A percentile compares a stretch with the other conserved stretches of the same genome.
Conservation (phyloP, 768 basidiomycete species). For the Boletellus emodensis region DNA sequence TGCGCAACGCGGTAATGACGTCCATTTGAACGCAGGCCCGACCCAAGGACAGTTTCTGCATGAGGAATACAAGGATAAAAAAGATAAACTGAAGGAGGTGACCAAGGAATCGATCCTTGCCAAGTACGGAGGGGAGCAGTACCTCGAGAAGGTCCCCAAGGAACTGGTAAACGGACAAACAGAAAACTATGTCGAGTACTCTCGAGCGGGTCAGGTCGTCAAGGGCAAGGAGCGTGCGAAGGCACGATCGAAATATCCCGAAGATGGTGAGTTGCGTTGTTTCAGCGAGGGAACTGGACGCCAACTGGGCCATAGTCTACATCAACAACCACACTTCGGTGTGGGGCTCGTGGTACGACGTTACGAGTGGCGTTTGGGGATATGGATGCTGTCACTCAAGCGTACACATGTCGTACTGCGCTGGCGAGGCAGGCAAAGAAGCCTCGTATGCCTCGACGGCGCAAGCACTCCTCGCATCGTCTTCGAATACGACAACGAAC, state of each 20-base stretch:
- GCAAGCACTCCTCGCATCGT: conserved; percentile 55
- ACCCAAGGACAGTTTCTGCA: conserved; percentile 93
- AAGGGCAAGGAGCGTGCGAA: conserved; percentile 90
- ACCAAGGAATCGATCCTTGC: conserved; percentile 86
- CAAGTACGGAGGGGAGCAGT: conserved; percentile 93
- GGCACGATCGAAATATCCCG: conserved; percentile 88
- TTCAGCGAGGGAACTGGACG: background rate
- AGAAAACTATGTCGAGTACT: conserved; percentile 97
- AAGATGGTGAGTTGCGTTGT: conserved; percentile 67
- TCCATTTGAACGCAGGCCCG: conserved; percentile 94
- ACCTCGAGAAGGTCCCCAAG: conserved; percentile 83
- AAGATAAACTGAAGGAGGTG: conserved; percentile 84
- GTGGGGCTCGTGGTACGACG: conserved; percentile 97
- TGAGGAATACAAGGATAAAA: conserved; percentile 87
- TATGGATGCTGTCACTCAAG: conserved; percentile 92
- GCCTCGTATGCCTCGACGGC: conserved; percentile 75
- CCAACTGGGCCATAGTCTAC: conserved; percentile 49
- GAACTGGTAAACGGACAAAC: conserved; percentile 95
- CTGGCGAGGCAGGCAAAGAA: conserved; percentile 79
- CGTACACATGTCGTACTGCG: conserved; percentile 86
- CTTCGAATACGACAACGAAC: conserved; percentile 26
- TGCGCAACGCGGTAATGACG: conserved; percentile 86
- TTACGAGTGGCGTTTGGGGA: conserved; percentile 74
- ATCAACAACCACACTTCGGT: conserved; percentile 91
- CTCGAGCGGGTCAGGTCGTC: conserved; percentile 82